A percentile compares a stretch with the other conserved stretches of the same genome.
Evolutionary conservation across 345 rosid species (phyloP).

Genomic region (Eucalyptus guilfoylei): DNA sequence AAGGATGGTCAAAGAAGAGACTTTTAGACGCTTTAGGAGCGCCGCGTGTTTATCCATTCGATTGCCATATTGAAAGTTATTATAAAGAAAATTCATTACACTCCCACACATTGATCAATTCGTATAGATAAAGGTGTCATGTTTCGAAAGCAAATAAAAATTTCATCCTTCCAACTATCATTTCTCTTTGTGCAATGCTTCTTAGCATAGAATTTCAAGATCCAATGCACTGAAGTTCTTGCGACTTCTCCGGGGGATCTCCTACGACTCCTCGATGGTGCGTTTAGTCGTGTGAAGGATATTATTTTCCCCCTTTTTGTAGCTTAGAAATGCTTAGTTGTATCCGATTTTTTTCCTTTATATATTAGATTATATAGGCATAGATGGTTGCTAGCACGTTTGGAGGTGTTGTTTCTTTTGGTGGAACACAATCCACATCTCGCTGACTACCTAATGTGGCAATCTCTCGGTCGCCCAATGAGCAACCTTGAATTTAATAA

Average conservation of each 20-base stretch:
- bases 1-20: background rate
- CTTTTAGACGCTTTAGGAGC: background rate
- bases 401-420: conserved; percentile 4
- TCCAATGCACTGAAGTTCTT: background rate
- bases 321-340: background rate
- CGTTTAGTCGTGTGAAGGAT: background rate
- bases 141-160: background rate
- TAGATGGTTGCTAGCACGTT: conserved; percentile 36
- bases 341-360: background rate
- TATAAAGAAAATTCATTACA: background rate
- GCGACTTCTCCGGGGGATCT: background rate
- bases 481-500: conserved; percentile 9
- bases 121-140: background rate
- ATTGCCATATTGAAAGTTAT: background rate
- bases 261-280: background rate
- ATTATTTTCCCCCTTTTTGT: background rate
- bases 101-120: background rate
- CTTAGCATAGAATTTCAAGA: background rate
- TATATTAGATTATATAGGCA: background rate
- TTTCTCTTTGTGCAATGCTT: background rate
- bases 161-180: background rate
- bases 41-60: background rate
- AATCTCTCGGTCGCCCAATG: background rate
- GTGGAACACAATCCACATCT: conserved; percentile 3
- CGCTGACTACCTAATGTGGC: background rate